Conservation (phyloP, 352 stramenopile species). For the Aphanomyces cochlioides region DNA sequence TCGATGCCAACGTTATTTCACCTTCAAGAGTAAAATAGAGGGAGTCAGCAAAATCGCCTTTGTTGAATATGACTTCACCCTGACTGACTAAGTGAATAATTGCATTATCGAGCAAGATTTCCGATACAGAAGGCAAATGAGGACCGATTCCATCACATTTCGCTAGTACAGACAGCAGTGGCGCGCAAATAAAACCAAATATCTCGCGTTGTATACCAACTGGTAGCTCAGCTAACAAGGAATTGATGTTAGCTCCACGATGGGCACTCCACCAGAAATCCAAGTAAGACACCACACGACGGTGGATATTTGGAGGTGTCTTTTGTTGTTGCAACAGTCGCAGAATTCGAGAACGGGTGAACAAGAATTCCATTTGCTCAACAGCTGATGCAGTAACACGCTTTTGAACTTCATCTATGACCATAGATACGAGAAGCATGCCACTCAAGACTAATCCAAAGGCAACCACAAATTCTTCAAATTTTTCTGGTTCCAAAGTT, state of each 20-base stretch:
- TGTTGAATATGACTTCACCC: slow-evolving; percentile 57
- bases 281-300: slow-evolving; percentile 14
- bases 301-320: slow-evolving; percentile 9
- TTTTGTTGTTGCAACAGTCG: slow-evolving; percentile 20
- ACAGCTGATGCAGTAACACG: slow-evolving; percentile 26
- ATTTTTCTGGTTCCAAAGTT: slow-evolving; percentile 8
- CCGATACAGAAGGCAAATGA: background rate
- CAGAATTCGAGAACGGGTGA: slow-evolving; percentile 10
- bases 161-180: slow-evolving; percentile 3
- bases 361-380: slow-evolving; percentile 29
- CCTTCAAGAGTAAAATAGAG: slow-evolving; percentile 61
- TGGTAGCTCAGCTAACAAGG: slow-evolving; percentile 1
- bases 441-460: slow-evolving; percentile 11
- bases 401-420: slow-evolving; percentile 30
- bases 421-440: slow-evolving; percentile 22
- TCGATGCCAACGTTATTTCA: slow-evolving; percentile 45
- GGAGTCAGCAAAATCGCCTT: slow-evolving; percentile 56
- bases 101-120: slow-evolving; percentile 13
- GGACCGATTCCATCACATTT: background rate
- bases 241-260: slow-evolving; percentile 26
- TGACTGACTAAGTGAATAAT: slow-evolving; percentile 46
- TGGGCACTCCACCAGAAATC: slow-evolving; percentile 30
- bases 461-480: slow-evolving; percentile 5
- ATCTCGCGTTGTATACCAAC: slow-evolving; percentile 20
- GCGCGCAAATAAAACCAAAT: slow-evolving; percentile 12